A percentile compares a stretch with the other conserved stretches of the same genome.
Evolutionary conservation across 2,329 filamentous ascomycete genomes (phyloP).

Genomic region (Paraphaeosphaeria minitans): DNA sequence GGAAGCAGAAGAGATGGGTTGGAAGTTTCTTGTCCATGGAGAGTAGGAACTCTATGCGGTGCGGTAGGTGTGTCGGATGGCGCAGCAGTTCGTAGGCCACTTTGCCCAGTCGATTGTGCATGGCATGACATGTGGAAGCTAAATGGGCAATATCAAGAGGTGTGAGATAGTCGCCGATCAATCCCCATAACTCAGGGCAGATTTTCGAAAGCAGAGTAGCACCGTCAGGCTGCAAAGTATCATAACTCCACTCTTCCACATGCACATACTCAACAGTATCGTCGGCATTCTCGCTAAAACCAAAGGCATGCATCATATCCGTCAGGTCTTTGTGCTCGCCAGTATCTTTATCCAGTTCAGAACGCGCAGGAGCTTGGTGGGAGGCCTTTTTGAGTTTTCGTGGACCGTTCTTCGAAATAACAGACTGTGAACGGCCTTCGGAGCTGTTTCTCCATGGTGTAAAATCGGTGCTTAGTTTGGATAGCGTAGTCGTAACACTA

Average conservation of each 20-base stretch:
- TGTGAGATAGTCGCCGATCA: constrained; percentile 31
- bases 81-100: constrained; percentile 29
- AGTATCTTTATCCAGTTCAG: constrained; percentile 35
- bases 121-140: constrained; percentile 35
- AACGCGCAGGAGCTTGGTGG: constrained; percentile 3
- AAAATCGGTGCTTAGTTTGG: constrained; percentile 1
- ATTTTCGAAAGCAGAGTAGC: constrained; percentile 26
- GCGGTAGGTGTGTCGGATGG: constrained; percentile 50
- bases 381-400: constrained; percentile 6
- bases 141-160: constrained; percentile 36
- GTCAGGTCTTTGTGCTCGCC: constrained; percentile 39
- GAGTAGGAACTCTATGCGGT: constrained; percentile 58
- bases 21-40: constrained; percentile 58
- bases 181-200: constrained; percentile 35
- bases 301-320: constrained; percentile 43
- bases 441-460: constrained; percentile 1
- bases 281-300: constrained; percentile 31
- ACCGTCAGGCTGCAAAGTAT: constrained; percentile 29
- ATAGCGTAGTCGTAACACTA: constrained; percentile 6
- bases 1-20: constrained; percentile 63
- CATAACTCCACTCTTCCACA: constrained; percentile 23
- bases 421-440: constrained; percentile 2
- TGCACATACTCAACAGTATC: constrained; percentile 24
- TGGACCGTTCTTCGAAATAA: not conserved
- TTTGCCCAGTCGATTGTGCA: constrained; percentile 31